Conservation (phyloP, 768 basidiomycete genomes). For the Atractiella rhizophila region DNA sequence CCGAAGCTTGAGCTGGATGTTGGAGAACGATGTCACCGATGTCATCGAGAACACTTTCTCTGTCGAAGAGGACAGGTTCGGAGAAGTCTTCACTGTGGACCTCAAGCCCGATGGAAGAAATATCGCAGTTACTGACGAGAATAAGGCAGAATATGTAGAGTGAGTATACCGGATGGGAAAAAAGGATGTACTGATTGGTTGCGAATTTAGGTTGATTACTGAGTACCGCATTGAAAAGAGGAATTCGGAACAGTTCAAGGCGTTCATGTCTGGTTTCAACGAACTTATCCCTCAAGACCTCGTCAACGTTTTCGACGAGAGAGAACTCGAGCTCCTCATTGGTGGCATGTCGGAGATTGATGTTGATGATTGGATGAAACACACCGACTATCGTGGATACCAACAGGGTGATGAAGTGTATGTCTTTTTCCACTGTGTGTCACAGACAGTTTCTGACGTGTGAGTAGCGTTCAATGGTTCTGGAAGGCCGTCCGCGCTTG, state of each 20-base stretch:
- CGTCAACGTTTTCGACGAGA: constrained; percentile 94
- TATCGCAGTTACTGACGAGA: constrained; percentile 72
- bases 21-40: constrained; percentile 98
- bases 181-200: background rate
- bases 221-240: constrained; percentile 94
- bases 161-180: constrained; percentile 14
- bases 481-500: constrained; percentile 69
- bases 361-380: constrained; percentile 79
- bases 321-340: constrained; percentile 85
- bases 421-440: background rate
- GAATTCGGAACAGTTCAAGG: constrained; percentile 94
- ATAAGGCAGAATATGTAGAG: constrained; percentile 98
- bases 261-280: constrained; percentile 99
- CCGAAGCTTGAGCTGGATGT: constrained; percentile 94
- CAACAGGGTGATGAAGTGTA: constrained; percentile 58
- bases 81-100: constrained; percentile 91
- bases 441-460: background rate
- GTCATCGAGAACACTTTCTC: constrained; percentile 95
- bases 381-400: constrained; percentile 93
- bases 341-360: constrained; percentile 99
- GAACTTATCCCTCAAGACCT: constrained; percentile 95
- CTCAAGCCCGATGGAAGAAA: constrained; percentile 70
- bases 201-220: constrained; percentile 34
- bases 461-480: constrained; percentile 68
- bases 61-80: constrained; percentile 89